Evolutionary conservation across 2,329 filamentous ascomycete genomes (phyloP).

Genomic region (Hymenoscyphus fraxineus): DNA sequence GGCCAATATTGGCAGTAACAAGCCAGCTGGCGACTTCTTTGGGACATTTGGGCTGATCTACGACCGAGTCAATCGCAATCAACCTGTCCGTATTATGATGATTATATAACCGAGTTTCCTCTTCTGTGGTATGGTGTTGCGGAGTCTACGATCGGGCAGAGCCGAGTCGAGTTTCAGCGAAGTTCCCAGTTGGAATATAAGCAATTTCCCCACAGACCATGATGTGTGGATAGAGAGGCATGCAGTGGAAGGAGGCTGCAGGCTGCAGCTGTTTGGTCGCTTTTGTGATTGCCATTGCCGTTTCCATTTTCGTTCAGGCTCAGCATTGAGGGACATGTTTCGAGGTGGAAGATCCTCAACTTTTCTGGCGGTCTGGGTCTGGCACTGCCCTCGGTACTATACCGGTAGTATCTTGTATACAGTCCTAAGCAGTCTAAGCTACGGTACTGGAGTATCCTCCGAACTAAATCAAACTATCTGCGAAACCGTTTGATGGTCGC

Average conservation of each 20-base stretch:
- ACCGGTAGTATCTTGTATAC: neutral
- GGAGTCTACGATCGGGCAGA: neutral
- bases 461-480: neutral
- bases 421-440: no score
- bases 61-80: slow-evolving; percentile 5
- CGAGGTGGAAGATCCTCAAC: neutral
- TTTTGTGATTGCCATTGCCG: neutral
- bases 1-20: slow-evolving; percentile 20
- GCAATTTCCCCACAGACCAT: neutral
- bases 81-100: neutral
- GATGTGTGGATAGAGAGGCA: neutral
- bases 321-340: neutral
- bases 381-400: neutral
- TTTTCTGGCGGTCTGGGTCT: neutral
- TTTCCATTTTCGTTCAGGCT: neutral
- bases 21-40: slow-evolving; percentile 6
- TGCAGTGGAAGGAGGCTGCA: neutral
- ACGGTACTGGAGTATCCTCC: no score
- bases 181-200: neutral
- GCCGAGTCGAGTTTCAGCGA: neutral
- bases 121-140: neutral
- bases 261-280: neutral
- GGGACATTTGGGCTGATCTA: slow-evolving; percentile 10
- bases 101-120: neutral
- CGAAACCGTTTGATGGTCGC: neutral